A percentile compares a stretch with the other conserved stretches of the same genome.
Conservation (phyloP, 805 yeast genomes). For the Ogataea pini region DNA sequence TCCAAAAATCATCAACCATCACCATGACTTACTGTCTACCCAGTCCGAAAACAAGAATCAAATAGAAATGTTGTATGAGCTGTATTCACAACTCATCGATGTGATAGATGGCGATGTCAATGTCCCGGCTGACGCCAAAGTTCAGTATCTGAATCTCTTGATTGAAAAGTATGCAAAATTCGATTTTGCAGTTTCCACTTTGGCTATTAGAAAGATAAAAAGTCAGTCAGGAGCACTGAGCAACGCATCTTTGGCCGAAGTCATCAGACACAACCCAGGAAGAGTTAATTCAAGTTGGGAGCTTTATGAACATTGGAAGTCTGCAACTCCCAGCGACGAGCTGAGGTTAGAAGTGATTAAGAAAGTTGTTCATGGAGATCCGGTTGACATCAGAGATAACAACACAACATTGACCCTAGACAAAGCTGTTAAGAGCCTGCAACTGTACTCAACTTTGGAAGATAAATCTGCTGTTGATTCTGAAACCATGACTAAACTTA, state of each 20-base stretch:
- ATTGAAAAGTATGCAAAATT: slow-evolving; percentile 28
- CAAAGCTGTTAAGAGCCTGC: slow-evolving; percentile 16
- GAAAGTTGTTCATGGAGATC: slow-evolving; percentile 8
- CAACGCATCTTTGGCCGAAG: slow-evolving; percentile 23
- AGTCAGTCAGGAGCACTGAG: slow-evolving; percentile 10
- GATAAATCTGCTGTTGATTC: slow-evolving; percentile 18
- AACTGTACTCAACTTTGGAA: slow-evolving; percentile 15
- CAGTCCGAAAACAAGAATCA: neutral
- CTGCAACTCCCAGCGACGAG: neutral
- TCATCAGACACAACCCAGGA: slow-evolving; percentile 38
- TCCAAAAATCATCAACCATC: neutral
- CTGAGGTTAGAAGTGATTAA: neutral
- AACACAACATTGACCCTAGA: slow-evolving; percentile 16
- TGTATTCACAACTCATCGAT: neutral
- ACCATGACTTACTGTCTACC: neutral
- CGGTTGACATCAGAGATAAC: slow-evolving; percentile 18
- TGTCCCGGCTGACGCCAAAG: slow-evolving; percentile 17
- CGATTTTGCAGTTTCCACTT: slow-evolving; percentile 29
- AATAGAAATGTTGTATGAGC: slow-evolving; percentile 1
- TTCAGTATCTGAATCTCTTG: slow-evolving; percentile 25
- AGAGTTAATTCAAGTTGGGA: slow-evolving; percentile 38
- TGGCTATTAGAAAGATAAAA: slow-evolving; percentile 17
- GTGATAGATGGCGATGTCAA: slow-evolving; percentile 5
- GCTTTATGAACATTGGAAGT: slow-evolving; percentile 23
- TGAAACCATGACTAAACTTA: slow-evolving; percentile 11